Base-by-base conservation (phyloP, 164 flowering plant genomes). In the Sedum album region DNA sequence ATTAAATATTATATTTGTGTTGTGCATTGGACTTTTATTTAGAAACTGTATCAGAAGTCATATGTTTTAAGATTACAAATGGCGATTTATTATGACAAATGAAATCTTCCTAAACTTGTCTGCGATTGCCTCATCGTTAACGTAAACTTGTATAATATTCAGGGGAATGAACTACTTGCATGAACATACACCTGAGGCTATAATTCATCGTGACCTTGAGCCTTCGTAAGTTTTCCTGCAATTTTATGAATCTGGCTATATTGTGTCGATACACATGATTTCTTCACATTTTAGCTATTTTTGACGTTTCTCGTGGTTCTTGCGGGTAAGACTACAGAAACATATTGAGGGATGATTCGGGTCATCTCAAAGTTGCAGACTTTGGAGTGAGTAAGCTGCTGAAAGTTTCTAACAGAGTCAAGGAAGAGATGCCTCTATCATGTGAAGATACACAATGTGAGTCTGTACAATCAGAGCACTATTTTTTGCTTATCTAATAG, bases 101-200 rank as follows among this genome's bases (percentile, higher is more conserved):
- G n/a, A 57, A 57, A 6, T 57, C 26, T 18, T 42, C 35, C 4
- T 18, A 35, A 6, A 28, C 18, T 20, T 33, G 18, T 57, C 62
- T 30, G 20, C 11, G 11, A 57, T 28, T 57, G 62, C 62, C 2
- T 14, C 7, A 2, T 57, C 33, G 6, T 57, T 57, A 57, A 53
- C 23, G 30, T 23, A 23, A 57, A 57, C 62, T 18, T 57, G 33
- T 61, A 48, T 21, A n/a, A 44, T 66, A 76, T 83, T 61, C 87
- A 94, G 99, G 88, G 99, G 99, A 71, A 82, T 94, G 97, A 90
- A 75, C 69, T 95, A 95, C 74, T 75, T 95, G 84, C 99, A 95
- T 80, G 99, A 95, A 81, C 75, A 82, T 74, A 95, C 84, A 76
- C 96, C 96, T 11, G 90, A 76, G 64, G 82, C 97, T 39, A 85